Evolutionary conservation across 2,329 filamentous ascomycete genomes (phyloP), one percentile per base, ranked within the genome.

Genomic region (Fusarium napiforme): DNA sequence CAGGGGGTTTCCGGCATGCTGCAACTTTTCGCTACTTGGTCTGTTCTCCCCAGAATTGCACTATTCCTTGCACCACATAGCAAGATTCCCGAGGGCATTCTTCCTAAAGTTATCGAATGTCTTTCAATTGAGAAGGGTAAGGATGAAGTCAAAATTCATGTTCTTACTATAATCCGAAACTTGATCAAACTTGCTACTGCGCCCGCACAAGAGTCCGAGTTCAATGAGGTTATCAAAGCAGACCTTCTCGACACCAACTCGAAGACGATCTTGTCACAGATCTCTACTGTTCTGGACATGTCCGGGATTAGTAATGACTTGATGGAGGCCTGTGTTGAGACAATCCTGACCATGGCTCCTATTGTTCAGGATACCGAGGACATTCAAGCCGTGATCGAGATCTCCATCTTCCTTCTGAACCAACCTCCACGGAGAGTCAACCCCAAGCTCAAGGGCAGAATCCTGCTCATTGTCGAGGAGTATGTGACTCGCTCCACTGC

Each of bases 1-100:
- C 95, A 99, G 79, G 94, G 94, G 19, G 87, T 98, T 12, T 98
- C 96, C 6, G 93, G 92, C 21, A 88, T 95, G 45, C 87, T 98
- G 69, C 91, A 92, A 71, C 85, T 99, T 9, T 90, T 99, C 71
- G 91, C 90, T 7, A 93, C 93, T 4, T 97, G 96, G 93, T 92
- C 94, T 7, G 88, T 88, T 65, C 87, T 92, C 28, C 86, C 90
- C 1, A 87, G 86, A 69, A 92, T 91, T 2, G 91, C 92, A 2
- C 79, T 91, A 11, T 93, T 96, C 76, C 86, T 99, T 12, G 81
- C 79, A 12, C 82, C 82, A 14, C 79, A 83, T 56, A 77, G 69
- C 15, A 75, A 77, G 19, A 81, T 81, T 42, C 89, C 92, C 18
- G 81, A 88, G 12, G 88, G 91, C 21, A 85, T 96, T n/a, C 80